Evolutionary conservation across 2,329 filamentous ascomycete species (phyloP).

Genomic region (Myriosclerotinia scirpicola): DNA sequence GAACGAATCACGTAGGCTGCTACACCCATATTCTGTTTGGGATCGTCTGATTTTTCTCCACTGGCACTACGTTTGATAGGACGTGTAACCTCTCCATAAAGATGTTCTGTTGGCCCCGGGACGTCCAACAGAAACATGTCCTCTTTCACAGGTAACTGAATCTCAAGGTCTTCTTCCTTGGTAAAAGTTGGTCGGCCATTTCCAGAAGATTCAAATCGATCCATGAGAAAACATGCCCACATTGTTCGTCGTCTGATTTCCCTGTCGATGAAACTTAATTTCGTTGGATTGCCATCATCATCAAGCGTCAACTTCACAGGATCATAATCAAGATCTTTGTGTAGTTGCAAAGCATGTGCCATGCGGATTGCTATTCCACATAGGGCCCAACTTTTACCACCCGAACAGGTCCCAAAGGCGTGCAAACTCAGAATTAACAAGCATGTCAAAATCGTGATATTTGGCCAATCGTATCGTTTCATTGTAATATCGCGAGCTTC

Average conservation of each 20-base stretch:
- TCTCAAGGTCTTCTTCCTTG: slow-evolving; percentile 82
- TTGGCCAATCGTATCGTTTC: slow-evolving; percentile 88
- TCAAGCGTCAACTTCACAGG: slow-evolving; percentile 58
- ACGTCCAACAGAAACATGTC: slow-evolving; percentile 89
- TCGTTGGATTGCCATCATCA: slow-evolving; percentile 49
- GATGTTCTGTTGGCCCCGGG: slow-evolving; percentile 78
- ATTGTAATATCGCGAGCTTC: slow-evolving; percentile 85
- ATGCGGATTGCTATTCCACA: slow-evolving; percentile 94
- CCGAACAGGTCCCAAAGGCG: slow-evolving; percentile 96
- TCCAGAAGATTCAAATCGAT: slow-evolving; percentile 94
- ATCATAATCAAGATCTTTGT: slow-evolving; percentile 86
- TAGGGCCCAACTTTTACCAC: slow-evolving; percentile 92
- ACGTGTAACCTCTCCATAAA: slow-evolving; percentile 69
- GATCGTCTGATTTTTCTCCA: slow-evolving; percentile 64
- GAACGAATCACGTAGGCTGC: slow-evolving; percentile 85
- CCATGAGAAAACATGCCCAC: slow-evolving; percentile 99
- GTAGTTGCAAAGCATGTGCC: slow-evolving; percentile 93
- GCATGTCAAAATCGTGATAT: slow-evolving; percentile 92
- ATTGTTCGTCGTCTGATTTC: slow-evolving; percentile 92
- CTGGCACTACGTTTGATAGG: slow-evolving; percentile 49
- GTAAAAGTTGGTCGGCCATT: slow-evolving; percentile 91
- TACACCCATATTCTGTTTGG: slow-evolving; percentile 87
- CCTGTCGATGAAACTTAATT: slow-evolving; percentile 85
- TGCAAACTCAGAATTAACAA: slow-evolving; percentile 86
- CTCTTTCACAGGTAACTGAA: slow-evolving; percentile 89